A percentile compares a stretch with the other conserved stretches of the same genome.
These are phyloP conservation scores for Metschnikowia gelsemii DNA, from an alignment of 805 yeast species.

Conservation along the genomic window DNA sequence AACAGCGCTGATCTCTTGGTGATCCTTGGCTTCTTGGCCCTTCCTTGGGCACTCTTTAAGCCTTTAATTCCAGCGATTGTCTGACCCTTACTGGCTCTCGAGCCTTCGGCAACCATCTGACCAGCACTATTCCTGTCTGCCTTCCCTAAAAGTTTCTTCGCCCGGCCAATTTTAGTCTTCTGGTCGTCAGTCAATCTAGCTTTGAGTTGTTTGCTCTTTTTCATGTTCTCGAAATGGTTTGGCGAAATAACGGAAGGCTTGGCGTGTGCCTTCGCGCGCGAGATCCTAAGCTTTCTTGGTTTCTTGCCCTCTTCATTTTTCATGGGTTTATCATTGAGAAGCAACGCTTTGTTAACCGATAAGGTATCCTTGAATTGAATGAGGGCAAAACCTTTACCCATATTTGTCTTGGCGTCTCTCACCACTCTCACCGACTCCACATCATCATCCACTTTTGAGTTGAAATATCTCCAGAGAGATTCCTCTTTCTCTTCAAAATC, in stretches of 20 bases:
- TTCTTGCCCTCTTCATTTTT: slow-evolving; percentile 26
- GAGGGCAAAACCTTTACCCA: slow-evolving; percentile 97
- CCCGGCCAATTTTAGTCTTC: slow-evolving; percentile 78
- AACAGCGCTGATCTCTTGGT: slow-evolving; percentile 54
- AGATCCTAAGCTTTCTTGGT: slow-evolving; percentile 68
- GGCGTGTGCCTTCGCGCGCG: slow-evolving; percentile 49
- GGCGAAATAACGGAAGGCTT: slow-evolving; percentile 47
- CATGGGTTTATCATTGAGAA: slow-evolving; percentile 68
- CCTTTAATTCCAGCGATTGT: slow-evolving; percentile 60
- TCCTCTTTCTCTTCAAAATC: slow-evolving; percentile 94
- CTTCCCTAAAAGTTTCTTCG: slow-evolving; percentile 69
- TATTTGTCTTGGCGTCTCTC: slow-evolving; percentile 88
- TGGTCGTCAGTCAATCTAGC: slow-evolving; percentile 58
- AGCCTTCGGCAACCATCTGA: slow-evolving; percentile 63
- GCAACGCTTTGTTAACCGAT: slow-evolving; percentile 76
- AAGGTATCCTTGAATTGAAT: slow-evolving; percentile 79
- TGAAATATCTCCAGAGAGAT: slow-evolving; percentile 79
- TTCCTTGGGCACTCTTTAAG: slow-evolving; percentile 43
- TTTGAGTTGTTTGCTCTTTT: slow-evolving; percentile 26
- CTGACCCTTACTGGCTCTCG: slow-evolving; percentile 71
- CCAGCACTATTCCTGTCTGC: slow-evolving; percentile 77
- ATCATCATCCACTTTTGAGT: slow-evolving; percentile 41
- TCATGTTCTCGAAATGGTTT: slow-evolving; percentile 39
- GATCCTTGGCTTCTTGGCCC: slow-evolving; percentile 56
- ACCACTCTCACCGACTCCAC: slow-evolving; percentile 88